Percentiles rank a stretch among this genome's conserved stretches.
These are phyloP conservation scores for Orbilia blumenaviensis DNA, from an alignment of 2,329 filamentous ascomycete genomes.

Conservation along the genomic window DNA sequence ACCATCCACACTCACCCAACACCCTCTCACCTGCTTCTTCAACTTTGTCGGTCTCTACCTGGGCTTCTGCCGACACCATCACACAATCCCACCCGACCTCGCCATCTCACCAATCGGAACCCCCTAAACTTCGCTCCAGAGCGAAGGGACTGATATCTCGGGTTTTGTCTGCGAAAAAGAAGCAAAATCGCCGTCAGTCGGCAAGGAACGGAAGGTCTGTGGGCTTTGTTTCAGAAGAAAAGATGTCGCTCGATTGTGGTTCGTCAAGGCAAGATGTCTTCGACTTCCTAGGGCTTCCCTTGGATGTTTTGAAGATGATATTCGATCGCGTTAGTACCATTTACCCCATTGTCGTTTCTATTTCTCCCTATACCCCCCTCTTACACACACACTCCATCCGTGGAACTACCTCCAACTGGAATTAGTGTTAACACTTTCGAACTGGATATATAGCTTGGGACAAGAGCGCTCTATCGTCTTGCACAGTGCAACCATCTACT, in stretches of 20 bases:
- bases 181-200: constrained; percentile 44
- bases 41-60: constrained; percentile 41
- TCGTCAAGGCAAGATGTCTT: constrained; percentile 47
- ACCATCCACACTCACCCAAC: background rate
- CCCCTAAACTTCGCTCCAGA: constrained; percentile 42
- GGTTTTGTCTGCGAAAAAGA: constrained; percentile 50
- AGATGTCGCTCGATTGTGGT: constrained; percentile 46
- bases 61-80: constrained; percentile 48
- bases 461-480: constrained; percentile 49
- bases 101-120: constrained; percentile 32
- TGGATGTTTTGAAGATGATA: constrained; percentile 53
- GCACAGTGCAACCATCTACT: constrained; percentile 52
- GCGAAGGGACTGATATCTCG: constrained; percentile 49
- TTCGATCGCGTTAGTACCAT: constrained; percentile 46
- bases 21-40: constrained; percentile 18
- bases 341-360: too few species aligned
- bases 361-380: too few species aligned
- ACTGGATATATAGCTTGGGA: constrained; percentile 29
- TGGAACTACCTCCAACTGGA: background rate
- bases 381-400: background rate
- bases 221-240: constrained; percentile 31
- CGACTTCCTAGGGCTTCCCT: constrained; percentile 47
- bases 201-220: constrained; percentile 42
- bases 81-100: constrained; percentile 25
- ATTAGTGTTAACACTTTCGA: background rate